Base-by-base conservation (phyloP, 2,329 filamentous ascomycete species). In the Ophiostoma novo-ulmi region DNA sequence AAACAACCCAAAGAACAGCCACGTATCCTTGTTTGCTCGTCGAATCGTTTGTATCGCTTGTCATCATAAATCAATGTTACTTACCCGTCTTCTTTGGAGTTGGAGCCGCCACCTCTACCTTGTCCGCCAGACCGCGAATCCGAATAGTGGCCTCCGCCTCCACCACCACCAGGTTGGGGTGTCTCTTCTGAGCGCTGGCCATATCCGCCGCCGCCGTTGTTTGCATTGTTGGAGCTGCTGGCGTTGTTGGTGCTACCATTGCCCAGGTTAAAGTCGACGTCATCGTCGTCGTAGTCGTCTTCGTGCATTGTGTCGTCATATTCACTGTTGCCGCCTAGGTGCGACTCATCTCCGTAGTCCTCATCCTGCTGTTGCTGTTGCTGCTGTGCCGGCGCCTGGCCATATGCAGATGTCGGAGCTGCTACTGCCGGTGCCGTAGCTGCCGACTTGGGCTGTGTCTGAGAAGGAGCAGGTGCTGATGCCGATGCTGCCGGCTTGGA, bases 51-150 rank as follows among this genome's bases (percentile, higher is more conserved):
- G 35, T 36, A 14, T 58, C 13, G 52, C 8, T 31, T 63, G 4
- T 26, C 26, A 35, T 17, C 58, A 35, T 14, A 31, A 35, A 61
- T 55, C 52, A 55, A 74, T 76, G 74, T 71, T 70, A 75, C 92
- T 94, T 89, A 96, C 92, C 92, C 92, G 78, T 96, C 92, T 87
- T 96, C 92, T 81, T 96, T 96, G 71, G 93, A 91, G 73, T 89
- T 90, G 69, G 91, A 88, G 20, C 85, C 85, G 74, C 83, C 41
- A 17, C 55, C 82, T 14, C 76, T 73, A 35, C 77, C 77, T 0
- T 75, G 74, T 0, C 39, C 70, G 7, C 55, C 44, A 8, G 41
- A 61, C 14, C 55, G 38, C 20, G 36, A n/a, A 13, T 64, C 38
- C 8, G 67, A 35, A 20, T 44, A 68, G 31, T 70, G 71, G n/a